Conservation (phyloP, 768 basidiomycete genomes). For the Pleurotus ostreatus region DNA sequence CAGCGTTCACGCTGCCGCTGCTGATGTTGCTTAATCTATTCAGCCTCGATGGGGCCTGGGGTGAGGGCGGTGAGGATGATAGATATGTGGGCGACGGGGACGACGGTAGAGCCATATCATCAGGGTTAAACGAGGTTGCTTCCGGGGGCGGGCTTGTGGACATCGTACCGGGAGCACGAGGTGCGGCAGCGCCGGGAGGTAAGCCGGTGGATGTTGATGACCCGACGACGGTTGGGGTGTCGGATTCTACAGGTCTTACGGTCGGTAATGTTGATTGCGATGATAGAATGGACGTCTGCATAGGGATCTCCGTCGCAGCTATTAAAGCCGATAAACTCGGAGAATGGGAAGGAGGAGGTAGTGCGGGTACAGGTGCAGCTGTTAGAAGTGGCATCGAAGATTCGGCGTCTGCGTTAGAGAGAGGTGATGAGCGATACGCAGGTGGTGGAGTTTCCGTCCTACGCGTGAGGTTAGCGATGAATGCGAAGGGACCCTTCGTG, state of each 20-base stretch:
- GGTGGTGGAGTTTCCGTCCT: not conserved
- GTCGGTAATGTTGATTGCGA: not conserved
- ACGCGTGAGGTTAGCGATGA: not conserved
- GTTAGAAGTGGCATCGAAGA: not conserved
- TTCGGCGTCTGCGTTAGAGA: not conserved
- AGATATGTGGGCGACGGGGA: not conserved
- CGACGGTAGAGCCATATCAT: not conserved
- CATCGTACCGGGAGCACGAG: not conserved
- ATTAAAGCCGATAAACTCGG: not conserved
- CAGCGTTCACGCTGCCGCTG: not conserved
- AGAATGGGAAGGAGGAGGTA: not conserved
- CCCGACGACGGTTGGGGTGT: not conserved
- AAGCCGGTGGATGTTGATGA: not conserved
- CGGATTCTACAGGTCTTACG: not conserved
- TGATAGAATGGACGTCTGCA: not conserved
- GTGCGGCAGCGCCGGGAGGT: not conserved
- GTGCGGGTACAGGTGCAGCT: too few species aligned
- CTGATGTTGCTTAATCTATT: not conserved
- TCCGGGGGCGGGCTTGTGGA: not conserved
- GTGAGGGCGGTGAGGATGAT: not conserved
- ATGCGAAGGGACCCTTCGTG: not conserved
- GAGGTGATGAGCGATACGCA: slow-evolving; percentile 1
- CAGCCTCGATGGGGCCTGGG: not conserved
- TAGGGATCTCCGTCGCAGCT: not conserved
- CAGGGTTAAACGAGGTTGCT: not conserved